Base-by-base conservation (phyloP, 2,329 filamentous ascomycete genomes). In the Penicillium italicum region DNA sequence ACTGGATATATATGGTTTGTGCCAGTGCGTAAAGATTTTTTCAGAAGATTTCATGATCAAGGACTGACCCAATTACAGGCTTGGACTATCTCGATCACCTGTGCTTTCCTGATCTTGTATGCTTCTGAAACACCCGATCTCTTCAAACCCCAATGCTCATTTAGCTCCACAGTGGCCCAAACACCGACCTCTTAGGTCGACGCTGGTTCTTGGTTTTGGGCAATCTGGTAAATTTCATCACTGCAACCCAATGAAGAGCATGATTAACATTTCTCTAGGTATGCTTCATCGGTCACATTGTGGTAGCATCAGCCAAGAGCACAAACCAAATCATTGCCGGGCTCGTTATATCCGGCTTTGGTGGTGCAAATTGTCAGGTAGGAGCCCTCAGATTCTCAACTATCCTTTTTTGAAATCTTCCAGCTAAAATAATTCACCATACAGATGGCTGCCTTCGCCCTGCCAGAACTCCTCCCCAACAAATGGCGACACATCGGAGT, bases 381-480 rank as follows among this genome's bases (percentile, higher is more conserved):
- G 2, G 28, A 28, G 3, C 24, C 24, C 24, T 5, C 3, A 28
- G 28, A 28, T 28, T 9, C 9, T 9, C 9, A 28, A 5, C 9
- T 2, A 28, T 9, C 5, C 5, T 2, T 9, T 28, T 28, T 9
- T 28, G 28, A 28, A 5, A 3, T 24, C 3, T 24, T 24, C 24
- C 24, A 24, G 24, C 24, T 24, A 24, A 24, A 24, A 24, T 3
- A 24, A 24, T 24, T 5, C 24, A 24, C 24, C 3, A 24, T 24
- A 28, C 8, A 28, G 63, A 66, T 71, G 52, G 77, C 74, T 16
- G 76, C 75, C 38, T 78, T 79, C 62, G 76, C 74, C 8, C 71
- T 80, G 8, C 75, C 77, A 6, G 77, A 79, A 57, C 71, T 80
- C 22, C 70, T 80, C 2, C 77, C 77, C 0, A 79, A 79, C 65